Conservation (phyloP, 257 asterid genomes). For the Solanum paucissectum region DNA sequence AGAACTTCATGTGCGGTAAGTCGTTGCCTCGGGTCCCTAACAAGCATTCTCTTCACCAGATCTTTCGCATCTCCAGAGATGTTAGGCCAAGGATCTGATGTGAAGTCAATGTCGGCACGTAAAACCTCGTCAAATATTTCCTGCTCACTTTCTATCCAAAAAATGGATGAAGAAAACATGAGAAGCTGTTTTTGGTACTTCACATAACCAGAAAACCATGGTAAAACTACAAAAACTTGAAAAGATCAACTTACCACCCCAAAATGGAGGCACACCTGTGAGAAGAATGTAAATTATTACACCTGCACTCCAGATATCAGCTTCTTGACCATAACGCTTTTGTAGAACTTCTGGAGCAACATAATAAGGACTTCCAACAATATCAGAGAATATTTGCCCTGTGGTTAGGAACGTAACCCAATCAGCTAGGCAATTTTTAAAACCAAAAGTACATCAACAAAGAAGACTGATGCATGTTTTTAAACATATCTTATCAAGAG, state of each 20-base stretch:
- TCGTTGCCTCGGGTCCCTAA: slow-evolving; percentile 50
- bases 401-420: background rate
- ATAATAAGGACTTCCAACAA: slow-evolving; percentile 68
- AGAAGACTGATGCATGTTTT: background rate
- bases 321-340: slow-evolving; percentile 43
- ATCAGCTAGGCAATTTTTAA: background rate
- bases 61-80: slow-evolving; percentile 68
- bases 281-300: slow-evolving; percentile 57
- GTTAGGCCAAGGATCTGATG: slow-evolving; percentile 73
- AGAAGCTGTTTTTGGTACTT: background rate
- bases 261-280: slow-evolving; percentile 59
- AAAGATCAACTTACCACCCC: slow-evolving; percentile 46
- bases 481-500: background rate
- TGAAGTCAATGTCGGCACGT: slow-evolving; percentile 45
- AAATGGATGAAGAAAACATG: background rate
- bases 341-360: slow-evolving; percentile 63
- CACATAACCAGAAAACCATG: background rate
- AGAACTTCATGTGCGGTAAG: slow-evolving; percentile 72
- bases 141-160: slow-evolving; percentile 51
- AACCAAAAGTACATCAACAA: background rate
- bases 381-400: slow-evolving; percentile 49
- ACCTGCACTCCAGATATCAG: slow-evolving; percentile 70
- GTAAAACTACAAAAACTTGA: background rate
- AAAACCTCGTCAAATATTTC: slow-evolving; percentile 57
- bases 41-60: slow-evolving; percentile 56